phyloP scores from a whole-genome alignment of 2,329 filamentous ascomycete genomes.

The Colletotrichum sp. region DNA sequence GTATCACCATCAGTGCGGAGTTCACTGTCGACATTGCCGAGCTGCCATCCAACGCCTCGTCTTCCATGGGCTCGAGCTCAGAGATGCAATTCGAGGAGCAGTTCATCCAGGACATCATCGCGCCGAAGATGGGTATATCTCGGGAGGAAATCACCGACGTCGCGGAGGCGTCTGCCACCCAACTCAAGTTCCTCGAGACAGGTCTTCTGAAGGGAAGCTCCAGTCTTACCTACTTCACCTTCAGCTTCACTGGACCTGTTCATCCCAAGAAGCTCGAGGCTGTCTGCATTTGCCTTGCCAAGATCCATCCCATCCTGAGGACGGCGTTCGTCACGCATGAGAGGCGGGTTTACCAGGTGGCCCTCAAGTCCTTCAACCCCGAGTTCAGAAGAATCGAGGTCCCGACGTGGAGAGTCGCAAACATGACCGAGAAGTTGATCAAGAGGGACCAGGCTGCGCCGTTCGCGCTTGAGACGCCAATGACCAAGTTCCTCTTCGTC shows the following conservation, averaged over 20 bases:
- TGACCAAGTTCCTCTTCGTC: constrained; percentile 56
- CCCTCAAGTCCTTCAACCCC: constrained; percentile 45
- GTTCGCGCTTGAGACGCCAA: constrained; percentile 46
- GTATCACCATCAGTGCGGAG: constrained; percentile 24
- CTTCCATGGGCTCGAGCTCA: not conserved
- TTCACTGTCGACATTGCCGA: constrained; percentile 1
- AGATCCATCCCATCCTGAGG: constrained; percentile 56
- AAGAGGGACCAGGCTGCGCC: constrained; percentile 44
- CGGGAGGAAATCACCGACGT: constrained; percentile 50
- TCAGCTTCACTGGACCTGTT: constrained; percentile 51
- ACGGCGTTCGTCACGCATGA: constrained; percentile 57
- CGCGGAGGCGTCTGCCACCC: constrained; percentile 51
- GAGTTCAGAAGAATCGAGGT: constrained; percentile 50
- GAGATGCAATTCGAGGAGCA: constrained; percentile 30
- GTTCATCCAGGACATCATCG: constrained; percentile 46
- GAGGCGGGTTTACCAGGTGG: constrained; percentile 53
- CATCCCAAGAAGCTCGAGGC: constrained; percentile 48
- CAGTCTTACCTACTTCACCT: constrained; percentile 52
- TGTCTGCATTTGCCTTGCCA: constrained; percentile 48
- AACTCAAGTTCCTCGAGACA: constrained; percentile 53
- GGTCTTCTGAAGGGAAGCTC: constrained; percentile 48
- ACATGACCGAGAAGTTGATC: constrained; percentile 44
- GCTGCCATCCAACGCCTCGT: not conserved
- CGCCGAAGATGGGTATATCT: constrained; percentile 47
- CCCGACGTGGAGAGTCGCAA: constrained; percentile 42